Evolutionary conservation across 441 rosid species (phyloP), one percentile per base, ranked within the genome.

Genomic region (Bocquillonia castaneifolia): DNA sequence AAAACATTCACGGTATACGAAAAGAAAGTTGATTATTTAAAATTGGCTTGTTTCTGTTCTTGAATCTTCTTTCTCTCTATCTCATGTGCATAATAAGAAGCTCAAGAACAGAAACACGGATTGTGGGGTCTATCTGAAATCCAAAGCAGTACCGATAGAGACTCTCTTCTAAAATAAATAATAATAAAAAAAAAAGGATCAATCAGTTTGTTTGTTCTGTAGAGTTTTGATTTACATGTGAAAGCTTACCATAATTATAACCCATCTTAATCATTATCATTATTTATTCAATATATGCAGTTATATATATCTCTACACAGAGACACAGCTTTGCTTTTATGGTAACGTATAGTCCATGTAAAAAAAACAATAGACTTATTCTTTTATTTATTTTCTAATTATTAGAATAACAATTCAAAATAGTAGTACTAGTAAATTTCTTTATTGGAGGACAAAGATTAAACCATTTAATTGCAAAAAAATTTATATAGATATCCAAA

Each of bases 81-180:
- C 40, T 36, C 9, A 36, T 36, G 9, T 42, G 47, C 12, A 51
- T 3, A 67, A 53, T 8, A 61, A 17, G 63, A 59, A 34, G 50
- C 66, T 34, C 64, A 69, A 51, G 54, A 13, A 17, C 17, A 70
- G 60, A 65, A 52, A 76, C 84, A 75, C 81, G 80, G 80, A 72
- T 70, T 75, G 77, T 78, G 82, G 83, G 80, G 71, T 56, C 81
- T n/a, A n/a, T n/a, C n/a, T 53, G 31, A 72, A 73, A 52, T 76
- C 71, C 74, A 13, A 18, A 50, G 66, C 39, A 15, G 59, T 10
- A 6, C n/a, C 63, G 74, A 80, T 14, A 29, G 59, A 31, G 77
- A 72, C 73, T 60, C 51, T 25, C 10, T 26, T 0, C 29, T 14
- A 2, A 14, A 40, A 40, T 3, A 7, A 40, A 4, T 45, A 10